These are phyloP conservation scores for Rhodotorula babjevae DNA, from an alignment of 768 basidiomycete genomes.

Conservation along the genomic window DNA sequence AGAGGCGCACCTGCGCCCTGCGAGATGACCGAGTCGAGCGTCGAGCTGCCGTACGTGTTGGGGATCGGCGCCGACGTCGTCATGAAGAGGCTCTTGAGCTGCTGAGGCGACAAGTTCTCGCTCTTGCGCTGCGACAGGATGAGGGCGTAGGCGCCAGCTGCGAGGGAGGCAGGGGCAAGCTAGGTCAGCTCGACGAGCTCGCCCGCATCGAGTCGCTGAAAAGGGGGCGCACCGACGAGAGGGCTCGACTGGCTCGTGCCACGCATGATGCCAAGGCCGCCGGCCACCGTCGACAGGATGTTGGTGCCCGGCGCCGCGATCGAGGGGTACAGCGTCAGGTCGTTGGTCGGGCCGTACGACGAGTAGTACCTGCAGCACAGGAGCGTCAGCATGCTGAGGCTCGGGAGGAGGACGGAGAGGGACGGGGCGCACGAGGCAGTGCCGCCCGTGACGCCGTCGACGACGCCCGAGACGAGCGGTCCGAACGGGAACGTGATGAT, in stretches of 20 bases:
- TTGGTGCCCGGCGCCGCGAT: constrained; percentile 38
- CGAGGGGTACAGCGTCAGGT: constrained; percentile 49
- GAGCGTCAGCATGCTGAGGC: too few relatives aligned
- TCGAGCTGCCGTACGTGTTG: not conserved
- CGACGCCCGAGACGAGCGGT: not conserved
- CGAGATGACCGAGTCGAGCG: not conserved
- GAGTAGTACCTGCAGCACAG: constrained; percentile 42
- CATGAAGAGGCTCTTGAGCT: constrained; percentile 40
- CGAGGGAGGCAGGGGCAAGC: not conserved
- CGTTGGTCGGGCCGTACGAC: constrained; percentile 60
- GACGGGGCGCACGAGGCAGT: constrained; percentile 1
- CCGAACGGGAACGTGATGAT: constrained; percentile 7
- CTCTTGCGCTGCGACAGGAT: constrained; percentile 44
- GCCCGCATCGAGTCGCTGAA: too few relatives aligned
- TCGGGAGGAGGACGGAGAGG: too few relatives aligned
- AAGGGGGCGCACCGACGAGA: constrained; percentile 9
- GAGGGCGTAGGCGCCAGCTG: constrained; percentile 47
- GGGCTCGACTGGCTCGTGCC: constrained; percentile 35
- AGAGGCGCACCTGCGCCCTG: constrained; percentile 34
- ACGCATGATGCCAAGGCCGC: constrained; percentile 31
- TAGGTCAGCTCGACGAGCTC: not conserved
- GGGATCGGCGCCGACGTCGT: constrained; percentile 28
- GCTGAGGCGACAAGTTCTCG: constrained; percentile 33
- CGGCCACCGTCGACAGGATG: constrained; percentile 40
- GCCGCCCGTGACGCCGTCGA: constrained; percentile 3